phyloP scores from a whole-genome alignment of 352 stramenopile species.

The Phytophthora hibernalis region DNA sequence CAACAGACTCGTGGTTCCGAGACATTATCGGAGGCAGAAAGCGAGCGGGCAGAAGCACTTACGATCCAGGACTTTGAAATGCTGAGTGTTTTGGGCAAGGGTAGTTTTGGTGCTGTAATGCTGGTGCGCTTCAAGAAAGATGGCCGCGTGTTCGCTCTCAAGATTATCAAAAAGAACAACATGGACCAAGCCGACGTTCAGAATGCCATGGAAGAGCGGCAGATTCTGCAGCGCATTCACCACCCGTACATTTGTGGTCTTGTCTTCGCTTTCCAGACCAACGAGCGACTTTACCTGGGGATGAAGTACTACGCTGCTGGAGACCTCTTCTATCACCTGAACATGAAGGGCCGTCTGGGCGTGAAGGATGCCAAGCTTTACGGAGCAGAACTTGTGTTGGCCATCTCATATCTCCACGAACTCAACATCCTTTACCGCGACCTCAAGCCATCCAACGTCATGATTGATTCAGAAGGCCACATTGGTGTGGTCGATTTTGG shows the following conservation, averaged over 20 bases:
- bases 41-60: slow-evolving; percentile 52
- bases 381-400: slow-evolving; percentile 84
- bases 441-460: slow-evolving; percentile 90
- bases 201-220: slow-evolving; percentile 90
- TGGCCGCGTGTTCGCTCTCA: slow-evolving; percentile 87
- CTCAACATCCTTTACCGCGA: slow-evolving; percentile 91
- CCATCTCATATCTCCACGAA: slow-evolving; percentile 90
- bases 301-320: slow-evolving; percentile 92
- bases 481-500: slow-evolving; percentile 92
- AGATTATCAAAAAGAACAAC: slow-evolving; percentile 92
- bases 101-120: slow-evolving; percentile 90
- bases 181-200: slow-evolving; percentile 87
- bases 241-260: slow-evolving; percentile 90
- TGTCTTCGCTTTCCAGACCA: slow-evolving; percentile 91
- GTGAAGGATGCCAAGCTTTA: slow-evolving; percentile 79
- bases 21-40: slow-evolving; percentile 14
- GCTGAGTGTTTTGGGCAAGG: slow-evolving; percentile 87
- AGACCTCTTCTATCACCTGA: slow-evolving; percentile 91
- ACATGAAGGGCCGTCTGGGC: slow-evolving; percentile 76
- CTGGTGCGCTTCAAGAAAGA: slow-evolving; percentile 91
- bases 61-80: slow-evolving; percentile 93
- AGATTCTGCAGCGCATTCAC: slow-evolving; percentile 90
- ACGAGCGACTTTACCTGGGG: slow-evolving; percentile 87
- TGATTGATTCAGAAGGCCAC: slow-evolving; percentile 90
- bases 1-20: slow-evolving; percentile 17